A percentile compares a stretch with the other conserved stretches of the same genome.
phyloP scores from a whole-genome alignment of 2,329 filamentous ascomycete species.

The Fusarium metavorans region DNA sequence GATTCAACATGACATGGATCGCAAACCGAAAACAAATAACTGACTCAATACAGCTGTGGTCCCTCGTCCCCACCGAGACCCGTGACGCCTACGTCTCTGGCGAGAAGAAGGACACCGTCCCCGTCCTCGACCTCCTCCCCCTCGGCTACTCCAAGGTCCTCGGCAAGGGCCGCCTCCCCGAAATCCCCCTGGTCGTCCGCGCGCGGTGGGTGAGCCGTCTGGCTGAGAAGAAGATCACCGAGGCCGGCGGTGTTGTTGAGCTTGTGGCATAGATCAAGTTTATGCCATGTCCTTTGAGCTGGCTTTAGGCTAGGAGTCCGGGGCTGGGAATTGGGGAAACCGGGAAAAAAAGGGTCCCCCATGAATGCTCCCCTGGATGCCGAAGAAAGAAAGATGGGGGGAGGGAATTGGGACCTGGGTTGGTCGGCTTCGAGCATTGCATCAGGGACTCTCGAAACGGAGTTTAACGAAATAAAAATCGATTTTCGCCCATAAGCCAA shows the following conservation, averaged over 20 bases:
- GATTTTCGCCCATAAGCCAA: slow-evolving; percentile 50
- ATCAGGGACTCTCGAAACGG: slow-evolving; percentile 55
- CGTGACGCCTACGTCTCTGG: slow-evolving; percentile 91
- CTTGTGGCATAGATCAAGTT: slow-evolving; percentile 78
- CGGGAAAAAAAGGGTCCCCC: slow-evolving; percentile 38
- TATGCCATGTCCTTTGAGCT: slow-evolving; percentile 28
- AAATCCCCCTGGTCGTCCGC: slow-evolving; percentile 93
- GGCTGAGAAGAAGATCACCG: slow-evolving; percentile 99
- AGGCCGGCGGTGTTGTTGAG: slow-evolving; percentile 95
- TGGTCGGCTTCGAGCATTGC: slow-evolving; percentile 57
- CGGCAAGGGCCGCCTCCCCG: slow-evolving; percentile 95
- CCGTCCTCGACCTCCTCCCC: slow-evolving; percentile 96
- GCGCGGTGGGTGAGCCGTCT: slow-evolving; percentile 95
- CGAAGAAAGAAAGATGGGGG: slow-evolving; percentile 31
- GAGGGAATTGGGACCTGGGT: slow-evolving; percentile 44
- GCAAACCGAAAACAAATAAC: slow-evolving; percentile 17
- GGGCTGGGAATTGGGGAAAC: slow-evolving; percentile 48
- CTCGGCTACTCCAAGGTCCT: slow-evolving; percentile 99
- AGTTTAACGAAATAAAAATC: slow-evolving; percentile 57
- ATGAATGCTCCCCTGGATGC: slow-evolving; percentile 22
- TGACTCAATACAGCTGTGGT: slow-evolving; percentile 79
- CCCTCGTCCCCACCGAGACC: slow-evolving; percentile 91
- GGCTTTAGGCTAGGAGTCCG: slow-evolving; percentile 45
- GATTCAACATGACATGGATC: neutral
- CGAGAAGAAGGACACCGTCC: slow-evolving; percentile 87